These are phyloP conservation scores for Kalanchoe fedtschenkoi DNA, from an alignment of 164 flowering plant genomes.

Conservation along the genomic window DNA sequence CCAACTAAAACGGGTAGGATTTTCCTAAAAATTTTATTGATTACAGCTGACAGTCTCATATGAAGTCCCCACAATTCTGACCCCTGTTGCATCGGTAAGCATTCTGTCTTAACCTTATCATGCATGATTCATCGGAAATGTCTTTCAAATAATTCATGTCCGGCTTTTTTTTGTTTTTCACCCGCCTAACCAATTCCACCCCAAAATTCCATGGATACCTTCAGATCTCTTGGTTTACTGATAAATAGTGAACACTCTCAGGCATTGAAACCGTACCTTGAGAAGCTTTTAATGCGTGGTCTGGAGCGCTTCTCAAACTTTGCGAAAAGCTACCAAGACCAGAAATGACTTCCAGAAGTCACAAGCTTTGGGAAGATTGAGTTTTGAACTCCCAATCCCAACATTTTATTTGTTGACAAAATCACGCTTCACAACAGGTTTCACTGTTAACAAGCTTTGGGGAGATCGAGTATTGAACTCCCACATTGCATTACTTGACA, in stretches of 20 bases:
- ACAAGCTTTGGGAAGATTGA: not conserved
- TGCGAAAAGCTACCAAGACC: conserved; percentile 33
- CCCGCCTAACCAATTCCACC: too few relatives aligned
- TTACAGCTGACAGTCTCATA: conserved; percentile 90
- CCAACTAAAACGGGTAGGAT: too few relatives aligned
- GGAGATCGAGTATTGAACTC: too few relatives aligned
- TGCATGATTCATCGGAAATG: not conserved
- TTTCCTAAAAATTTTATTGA: conserved; percentile 6
- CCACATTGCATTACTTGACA: too few relatives aligned
- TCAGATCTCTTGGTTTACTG: not conserved
- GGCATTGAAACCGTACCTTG: conserved; percentile 73
- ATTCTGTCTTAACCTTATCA: conserved; percentile 2
- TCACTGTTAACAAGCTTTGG: too few relatives aligned
- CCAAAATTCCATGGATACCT: not conserved
- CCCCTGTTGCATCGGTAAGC: conserved; percentile 83
- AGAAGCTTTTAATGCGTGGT: conserved; percentile 54
- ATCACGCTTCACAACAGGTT: not conserved
- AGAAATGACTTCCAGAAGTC: not conserved
- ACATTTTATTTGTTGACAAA: not conserved
- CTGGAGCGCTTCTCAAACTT: conserved; percentile 52
- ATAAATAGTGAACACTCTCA: conserved; percentile 15
- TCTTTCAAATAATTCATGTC: not conserved
- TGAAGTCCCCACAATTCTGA: conserved; percentile 65
- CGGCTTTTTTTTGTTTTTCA: not conserved
- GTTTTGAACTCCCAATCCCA: too few relatives aligned